Base-by-base conservation (phyloP, 208 protist species). In the Trypanosoma brucei region DNA sequence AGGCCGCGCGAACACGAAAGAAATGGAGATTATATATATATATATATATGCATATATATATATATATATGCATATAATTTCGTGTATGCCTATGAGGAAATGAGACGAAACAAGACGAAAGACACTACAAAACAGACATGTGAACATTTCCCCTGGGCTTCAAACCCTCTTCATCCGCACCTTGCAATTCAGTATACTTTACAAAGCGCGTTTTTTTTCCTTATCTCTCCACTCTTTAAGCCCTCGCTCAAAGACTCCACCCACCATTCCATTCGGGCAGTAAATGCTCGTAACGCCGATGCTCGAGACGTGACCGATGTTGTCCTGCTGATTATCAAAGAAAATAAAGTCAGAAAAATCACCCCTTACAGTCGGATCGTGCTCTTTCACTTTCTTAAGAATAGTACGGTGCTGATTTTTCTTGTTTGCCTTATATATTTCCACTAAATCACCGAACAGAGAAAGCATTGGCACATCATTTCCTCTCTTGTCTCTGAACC, bases 321-420 rank as follows among this genome's bases (percentile, higher is more conserved):
- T 97, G 46, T 93, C 77, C 1, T 40, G 83, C 59, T 96, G 85
- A 59, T 96, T 96, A 58, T 97, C 90, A 72, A 95, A 97, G 59
- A 96, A 97, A 7, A 97, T 59, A 74, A 96, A 88, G 37, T 95
- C 72, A 4, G 68, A 65, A 60, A 91, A 90, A 40, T 86, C 77
- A 0, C 14, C 22, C 4, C 73, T 78, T 38, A 91, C 74, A 30
- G 53, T 76, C 0, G 70, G 54, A 48, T 82, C 65, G 6, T 52
- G 36, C 38, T 75, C 45, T 35, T 59, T 52, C n/a, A 84, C 54
- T 44, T 79, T 70, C 49, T 62, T 2, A 3, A 90, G 68, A 52
- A 93, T 78, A 6, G 71, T 79, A 33, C 71, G 62, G 48, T 92
- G 86, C n/a, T 92, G 86, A 14, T 61, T 73, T 6, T 79, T 74